phyloP scores from a whole-genome alignment of 78 protist genomes.

The Dictyostelium purpureum region DNA sequence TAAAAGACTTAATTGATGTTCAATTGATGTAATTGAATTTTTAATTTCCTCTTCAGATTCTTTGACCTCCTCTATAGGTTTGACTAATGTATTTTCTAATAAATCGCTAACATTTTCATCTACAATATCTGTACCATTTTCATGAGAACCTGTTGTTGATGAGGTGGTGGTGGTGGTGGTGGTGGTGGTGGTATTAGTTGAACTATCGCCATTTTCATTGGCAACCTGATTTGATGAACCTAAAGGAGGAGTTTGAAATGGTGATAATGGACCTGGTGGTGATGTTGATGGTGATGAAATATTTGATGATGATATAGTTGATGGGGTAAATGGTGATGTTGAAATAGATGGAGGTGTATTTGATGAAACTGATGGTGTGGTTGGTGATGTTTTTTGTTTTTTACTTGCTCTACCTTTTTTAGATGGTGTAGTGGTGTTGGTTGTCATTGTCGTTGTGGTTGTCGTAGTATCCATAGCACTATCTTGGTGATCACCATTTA shows the following conservation, averaged over 20 bases:
- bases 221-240: neutral
- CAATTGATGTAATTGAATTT: neutral
- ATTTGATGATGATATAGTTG: neutral
- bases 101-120: neutral
- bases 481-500: too few species aligned
- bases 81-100: neutral
- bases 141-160: too few species aligned
- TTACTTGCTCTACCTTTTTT: conserved; percentile 6
- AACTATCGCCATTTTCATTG: too few species aligned
- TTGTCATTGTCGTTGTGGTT: neutral
- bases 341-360: neutral
- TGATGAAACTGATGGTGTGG: neutral
- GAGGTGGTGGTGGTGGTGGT: neutral
- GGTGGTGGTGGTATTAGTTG: neutral
- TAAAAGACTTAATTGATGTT: neutral
- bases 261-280: conserved; percentile 12
- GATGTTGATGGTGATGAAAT: neutral
- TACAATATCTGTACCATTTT: neutral
- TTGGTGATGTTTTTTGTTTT: neutral
- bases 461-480: neutral
- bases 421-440: neutral
- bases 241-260: neutral
- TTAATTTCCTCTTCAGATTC: neutral
- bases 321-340: neutral
- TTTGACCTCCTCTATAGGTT: conserved; percentile 1